Conservation (phyloP, 2,329 filamentous ascomycete species). For the Neofusicoccum sp. region DNA sequence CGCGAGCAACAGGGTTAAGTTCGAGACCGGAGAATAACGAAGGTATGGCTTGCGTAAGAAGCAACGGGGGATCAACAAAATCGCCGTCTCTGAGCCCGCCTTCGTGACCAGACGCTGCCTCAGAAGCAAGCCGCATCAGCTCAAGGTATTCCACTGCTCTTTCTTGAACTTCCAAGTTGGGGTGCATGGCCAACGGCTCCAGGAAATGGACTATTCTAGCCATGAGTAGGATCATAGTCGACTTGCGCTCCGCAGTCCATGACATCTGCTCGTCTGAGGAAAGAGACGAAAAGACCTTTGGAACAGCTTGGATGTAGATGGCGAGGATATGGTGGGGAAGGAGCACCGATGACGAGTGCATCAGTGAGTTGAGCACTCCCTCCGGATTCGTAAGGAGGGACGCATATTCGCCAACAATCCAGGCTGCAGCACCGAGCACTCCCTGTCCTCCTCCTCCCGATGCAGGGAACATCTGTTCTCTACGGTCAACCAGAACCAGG, state of each 20-base stretch:
- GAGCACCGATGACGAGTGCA: slow-evolving; percentile 63
- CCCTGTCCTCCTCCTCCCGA: slow-evolving; percentile 54
- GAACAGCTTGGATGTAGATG: slow-evolving; percentile 76
- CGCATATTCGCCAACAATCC: slow-evolving; percentile 87
- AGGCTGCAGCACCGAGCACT: slow-evolving; percentile 73
- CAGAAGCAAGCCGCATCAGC: slow-evolving; percentile 79
- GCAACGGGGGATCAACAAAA: slow-evolving; percentile 72
- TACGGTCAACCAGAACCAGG: slow-evolving; percentile 63
- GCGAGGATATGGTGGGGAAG: slow-evolving; percentile 67
- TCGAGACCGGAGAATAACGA: slow-evolving; percentile 83
- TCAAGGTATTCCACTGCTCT: slow-evolving; percentile 90
- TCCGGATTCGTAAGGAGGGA: slow-evolving; percentile 68
- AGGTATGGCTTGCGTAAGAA: slow-evolving; percentile 88
- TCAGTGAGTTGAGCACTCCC: slow-evolving; percentile 68
- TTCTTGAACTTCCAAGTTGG: slow-evolving; percentile 91
- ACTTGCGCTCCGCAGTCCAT: slow-evolving; percentile 74
- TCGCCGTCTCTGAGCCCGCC: slow-evolving; percentile 58
- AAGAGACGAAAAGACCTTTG: slow-evolving; percentile 78
- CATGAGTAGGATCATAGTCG: slow-evolving; percentile 72
- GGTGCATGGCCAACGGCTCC: slow-evolving; percentile 76
- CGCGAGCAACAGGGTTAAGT: slow-evolving; percentile 82
- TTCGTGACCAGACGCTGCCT: slow-evolving; percentile 70
- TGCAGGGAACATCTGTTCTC: slow-evolving; percentile 56
- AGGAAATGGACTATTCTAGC: slow-evolving; percentile 78
- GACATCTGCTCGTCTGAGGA: slow-evolving; percentile 61